Evolutionary conservation across 2,329 filamentous ascomycete species (phyloP), one percentile per base, ranked within the genome.

Genomic region (Ascocoryne sarcoides): DNA sequence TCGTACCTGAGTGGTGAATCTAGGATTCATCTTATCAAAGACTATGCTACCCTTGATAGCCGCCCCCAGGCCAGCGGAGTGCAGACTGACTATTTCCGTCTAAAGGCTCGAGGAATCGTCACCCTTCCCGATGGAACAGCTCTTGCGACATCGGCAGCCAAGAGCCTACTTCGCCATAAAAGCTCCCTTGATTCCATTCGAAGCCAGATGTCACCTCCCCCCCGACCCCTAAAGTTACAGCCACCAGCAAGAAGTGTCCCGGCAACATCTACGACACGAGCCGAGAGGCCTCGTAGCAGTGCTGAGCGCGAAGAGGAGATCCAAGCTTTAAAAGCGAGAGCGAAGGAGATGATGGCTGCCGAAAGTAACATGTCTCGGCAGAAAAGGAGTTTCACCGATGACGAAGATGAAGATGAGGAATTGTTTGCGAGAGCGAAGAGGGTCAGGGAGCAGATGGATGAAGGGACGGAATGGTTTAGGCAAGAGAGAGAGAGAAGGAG

Each of bases 71-170:
- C 50, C 5, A 61, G 54, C 40, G 58, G 58, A 4, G 57, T 60
- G 4, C 47, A 57, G 28, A 60, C 57, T 3, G 58, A 61, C 40
- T 61, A 61, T 39, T 61, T 60, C 37, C 52, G 59, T 15, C 43
- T 61, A 10, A 60, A 61, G 47, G 59, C 59, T 9, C 50, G 59
- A 32, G 59, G 59, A 2, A 59, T 61, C 7, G 45, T 41, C 2
- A 60, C 56, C 19, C 45, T 59, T 14, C 50, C 50, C 10, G 42
- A 56, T 38, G 57, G 58, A 10, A 51, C 49, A 8, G 51, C 57
- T 29, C 43, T 60, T 29, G 57, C 58, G 15, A 52, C 28, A 19
- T 54, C 57, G 12, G 58, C 48, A 4, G 54, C 52, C 10, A 53
- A 46, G 4, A 30, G 47, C 15, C 42, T 53, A 18, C 29, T 57